These are phyloP conservation scores for Barnettozyma sucrosica DNA, from an alignment of 805 yeast species.

Conservation along the genomic window DNA sequence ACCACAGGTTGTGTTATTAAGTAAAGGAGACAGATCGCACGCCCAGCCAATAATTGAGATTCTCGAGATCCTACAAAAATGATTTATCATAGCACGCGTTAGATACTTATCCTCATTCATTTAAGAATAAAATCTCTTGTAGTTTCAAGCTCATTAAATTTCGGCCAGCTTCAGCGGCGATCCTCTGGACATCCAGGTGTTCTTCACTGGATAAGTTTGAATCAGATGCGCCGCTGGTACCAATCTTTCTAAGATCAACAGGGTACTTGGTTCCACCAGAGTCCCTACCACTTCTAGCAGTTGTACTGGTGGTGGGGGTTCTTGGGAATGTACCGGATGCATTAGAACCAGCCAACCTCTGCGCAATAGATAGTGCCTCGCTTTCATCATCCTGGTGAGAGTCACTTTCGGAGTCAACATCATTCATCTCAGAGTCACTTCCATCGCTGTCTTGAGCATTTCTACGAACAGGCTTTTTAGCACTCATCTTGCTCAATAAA, in stretches of 20 bases:
- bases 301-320: background rate
- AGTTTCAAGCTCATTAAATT: slow-evolving; percentile 21
- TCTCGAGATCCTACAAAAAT: background rate
- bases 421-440: slow-evolving; percentile 26
- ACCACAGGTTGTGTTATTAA: slow-evolving; percentile 10
- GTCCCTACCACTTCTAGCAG: background rate
- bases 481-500: slow-evolving; percentile 14
- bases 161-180: slow-evolving; percentile 23
- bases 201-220: background rate
- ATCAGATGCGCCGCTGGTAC: background rate
- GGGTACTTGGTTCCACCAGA: background rate
- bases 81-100: background rate
- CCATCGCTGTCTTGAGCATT: slow-evolving; percentile 19
- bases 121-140: slow-evolving; percentile 24
- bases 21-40: slow-evolving; percentile 19
- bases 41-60: slow-evolving; percentile 10
- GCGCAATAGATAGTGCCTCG: slow-evolving; percentile 4
- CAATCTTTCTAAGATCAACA: background rate
- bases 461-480: slow-evolving; percentile 1
- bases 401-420: slow-evolving; percentile 21
- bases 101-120: slow-evolving; percentile 11
- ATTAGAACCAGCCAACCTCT: slow-evolving; percentile 2
- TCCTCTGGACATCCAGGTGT: slow-evolving; percentile 4
- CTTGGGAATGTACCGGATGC: background rate
- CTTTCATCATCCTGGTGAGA: slow-evolving; percentile 13